Evolutionary conservation across 805 yeast genomes (phyloP).

Genomic region (Candida ovalis): DNA sequence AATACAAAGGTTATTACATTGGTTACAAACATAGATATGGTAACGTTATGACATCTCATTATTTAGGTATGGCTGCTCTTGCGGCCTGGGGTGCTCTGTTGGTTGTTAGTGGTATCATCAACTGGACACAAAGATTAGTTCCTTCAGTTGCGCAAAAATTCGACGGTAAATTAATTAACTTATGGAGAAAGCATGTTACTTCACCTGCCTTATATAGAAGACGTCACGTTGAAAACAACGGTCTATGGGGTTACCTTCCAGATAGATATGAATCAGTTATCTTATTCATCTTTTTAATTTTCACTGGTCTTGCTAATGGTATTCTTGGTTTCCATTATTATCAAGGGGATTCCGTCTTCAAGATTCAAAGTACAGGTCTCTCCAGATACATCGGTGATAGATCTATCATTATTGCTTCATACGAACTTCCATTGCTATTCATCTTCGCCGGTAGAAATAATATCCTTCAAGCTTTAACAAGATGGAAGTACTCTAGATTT

Average conservation of each 20-base stretch:
- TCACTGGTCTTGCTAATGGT: slow-evolving; percentile 14
- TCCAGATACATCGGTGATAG: slow-evolving; percentile 45
- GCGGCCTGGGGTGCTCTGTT: slow-evolving; percentile 48
- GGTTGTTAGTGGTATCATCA: slow-evolving; percentile 37
- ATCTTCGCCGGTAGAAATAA: slow-evolving; percentile 64
- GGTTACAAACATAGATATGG: slow-evolving; percentile 30
- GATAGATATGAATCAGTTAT: slow-evolving; percentile 48
- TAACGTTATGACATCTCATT: slow-evolving; percentile 39
- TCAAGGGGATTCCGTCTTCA: slow-evolving; percentile 22
- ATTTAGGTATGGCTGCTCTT: slow-evolving; percentile 42
- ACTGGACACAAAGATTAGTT: slow-evolving; percentile 38
- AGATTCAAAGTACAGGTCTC: slow-evolving; percentile 16
- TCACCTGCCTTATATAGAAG: slow-evolving; percentile 22
- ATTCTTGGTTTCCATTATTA: slow-evolving; percentile 23
- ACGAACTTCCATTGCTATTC: slow-evolving; percentile 47
- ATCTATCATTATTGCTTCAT: slow-evolving; percentile 46
- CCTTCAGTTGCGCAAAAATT: slow-evolving; percentile 34
- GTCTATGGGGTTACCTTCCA: slow-evolving; percentile 38
- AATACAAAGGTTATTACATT: slow-evolving; percentile 22
- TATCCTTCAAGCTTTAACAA: slow-evolving; percentile 53
- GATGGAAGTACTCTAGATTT: slow-evolving; percentile 54
- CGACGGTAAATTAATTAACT: slow-evolving; percentile 27
- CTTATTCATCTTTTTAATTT: slow-evolving; percentile 36
- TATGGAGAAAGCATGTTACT: slow-evolving; percentile 24
- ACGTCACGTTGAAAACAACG: slow-evolving; percentile 19